Conservation (phyloP, 768 basidiomycete species). For the Russula compacta region DNA sequence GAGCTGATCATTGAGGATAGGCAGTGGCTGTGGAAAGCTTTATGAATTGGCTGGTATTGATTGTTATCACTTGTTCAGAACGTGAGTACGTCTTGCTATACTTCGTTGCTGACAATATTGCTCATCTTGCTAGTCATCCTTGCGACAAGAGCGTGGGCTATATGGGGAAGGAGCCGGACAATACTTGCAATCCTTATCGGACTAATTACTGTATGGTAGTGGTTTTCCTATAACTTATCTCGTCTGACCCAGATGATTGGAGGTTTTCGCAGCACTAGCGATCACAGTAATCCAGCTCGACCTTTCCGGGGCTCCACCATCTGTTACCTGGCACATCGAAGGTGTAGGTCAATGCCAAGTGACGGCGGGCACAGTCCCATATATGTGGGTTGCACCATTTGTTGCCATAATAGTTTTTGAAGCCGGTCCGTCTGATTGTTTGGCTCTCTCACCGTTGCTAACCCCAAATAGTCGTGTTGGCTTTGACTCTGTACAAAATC, state of each 20-base stretch:
- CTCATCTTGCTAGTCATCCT: constrained; percentile 20
- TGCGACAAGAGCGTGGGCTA: constrained; percentile 25
- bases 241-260: neutral
- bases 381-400: constrained; percentile 5
- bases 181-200: constrained; percentile 5
- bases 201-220: neutral
- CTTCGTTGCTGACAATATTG: neutral
- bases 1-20: neutral
- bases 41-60: too few species aligned
- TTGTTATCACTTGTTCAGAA: neutral
- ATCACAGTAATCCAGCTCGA: neutral
- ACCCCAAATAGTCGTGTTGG: neutral
- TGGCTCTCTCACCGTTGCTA: neutral
- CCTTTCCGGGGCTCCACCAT: neutral
- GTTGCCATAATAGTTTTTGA: constrained; percentile 4
- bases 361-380: neutral
- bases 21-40: neutral
- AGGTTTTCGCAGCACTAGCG: constrained; percentile 1
- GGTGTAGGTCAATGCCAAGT: neutral
- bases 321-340: neutral
- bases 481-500: constrained; percentile 12
- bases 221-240: neutral
- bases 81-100: neutral
- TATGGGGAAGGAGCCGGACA: constrained; percentile 22
- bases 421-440: constrained; percentile 1